These are phyloP conservation scores for Aeschynomene evenia DNA, from an alignment of 306 rosid genomes.

Conservation along the genomic window DNA sequence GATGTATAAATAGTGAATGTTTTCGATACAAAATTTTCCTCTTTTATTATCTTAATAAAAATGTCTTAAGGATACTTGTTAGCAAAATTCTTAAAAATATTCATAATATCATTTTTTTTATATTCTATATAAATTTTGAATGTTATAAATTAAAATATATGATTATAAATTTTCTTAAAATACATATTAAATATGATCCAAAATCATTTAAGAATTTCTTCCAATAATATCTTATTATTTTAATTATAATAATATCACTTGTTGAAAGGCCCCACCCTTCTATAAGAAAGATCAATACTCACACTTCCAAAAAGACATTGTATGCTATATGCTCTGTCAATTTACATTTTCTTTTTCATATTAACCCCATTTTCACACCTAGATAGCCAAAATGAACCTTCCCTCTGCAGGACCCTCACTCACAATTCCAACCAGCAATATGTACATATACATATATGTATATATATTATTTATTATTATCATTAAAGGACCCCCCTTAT, in stretches of 20 bases:
- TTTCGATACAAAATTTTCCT: too few relatives aligned
- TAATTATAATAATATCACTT: neutral
- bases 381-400: constrained; percentile 32
- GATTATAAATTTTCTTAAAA: too few relatives aligned
- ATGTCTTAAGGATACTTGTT: too few relatives aligned
- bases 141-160: too few relatives aligned
- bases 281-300: constrained; percentile 31
- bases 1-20: too few relatives aligned
- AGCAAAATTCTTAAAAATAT: too few relatives aligned
- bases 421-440: neutral
- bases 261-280: constrained; percentile 34
- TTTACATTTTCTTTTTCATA: neutral
- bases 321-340: constrained; percentile 8
- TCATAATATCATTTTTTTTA: too few relatives aligned
- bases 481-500: constrained; percentile 8
- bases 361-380: constrained; percentile 22
- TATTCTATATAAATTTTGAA: too few relatives aligned
- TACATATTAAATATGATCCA: too few relatives aligned
- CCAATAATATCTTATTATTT: neutral
- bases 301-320: constrained; percentile 33
- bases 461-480: too few relatives aligned
- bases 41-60: too few relatives aligned
- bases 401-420: neutral
- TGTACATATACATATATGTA: neutral
- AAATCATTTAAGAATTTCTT: too few relatives aligned